Evolutionary conservation across 306 rosid species (phyloP), one percentile per base, ranked within the genome.

Genomic region (Leucaena leucocephala): DNA sequence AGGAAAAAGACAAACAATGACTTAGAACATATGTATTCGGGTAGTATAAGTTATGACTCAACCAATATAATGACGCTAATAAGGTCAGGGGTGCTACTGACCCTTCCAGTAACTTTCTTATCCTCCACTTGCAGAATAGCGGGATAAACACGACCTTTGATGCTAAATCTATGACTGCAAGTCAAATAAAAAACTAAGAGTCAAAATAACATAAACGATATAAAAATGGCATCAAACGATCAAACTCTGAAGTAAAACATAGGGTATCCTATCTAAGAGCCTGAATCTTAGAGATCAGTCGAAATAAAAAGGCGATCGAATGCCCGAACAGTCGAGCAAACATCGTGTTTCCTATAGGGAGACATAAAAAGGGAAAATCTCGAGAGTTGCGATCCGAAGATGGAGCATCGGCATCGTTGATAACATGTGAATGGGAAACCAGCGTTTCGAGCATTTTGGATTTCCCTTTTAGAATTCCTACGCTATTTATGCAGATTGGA

Each of bases 141-240:
- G 3, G 98, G 98, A 86, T 95, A 95, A 44, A 91, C 93, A 44
- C 97, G 97, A 82, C 80, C 93, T 83, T 86, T 91, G 90, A 92
- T 86, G 86, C 91, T 90, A 54, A 86, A 95, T 78, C 99, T 82
- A 35, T 88, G 94, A 80, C 98, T 95, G 78, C 84, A 74, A 17
- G 55, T 17, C 57, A 34, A 70, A 42, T 33, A 22, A 33, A 64
- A 38, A 34, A 19, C 8, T 15, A 50, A 33, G 17, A 61, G 67
- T 13, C 67, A 11, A 15, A 73, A 48, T 11, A 58, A 35, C 19
- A 22, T 61, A 71, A 35, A 15, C 44, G 38, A 14, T 5, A 19
- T 12, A 16, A 72, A 49, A 35, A 17, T 17, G 34, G 4, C 7
- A 35, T 50, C 19, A 64, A 49, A 62, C 6, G 7, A 4, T 69